phyloP scores from a whole-genome alignment of 495 filamentous ascomycete genomes.

The Penicillium desertorum region DNA sequence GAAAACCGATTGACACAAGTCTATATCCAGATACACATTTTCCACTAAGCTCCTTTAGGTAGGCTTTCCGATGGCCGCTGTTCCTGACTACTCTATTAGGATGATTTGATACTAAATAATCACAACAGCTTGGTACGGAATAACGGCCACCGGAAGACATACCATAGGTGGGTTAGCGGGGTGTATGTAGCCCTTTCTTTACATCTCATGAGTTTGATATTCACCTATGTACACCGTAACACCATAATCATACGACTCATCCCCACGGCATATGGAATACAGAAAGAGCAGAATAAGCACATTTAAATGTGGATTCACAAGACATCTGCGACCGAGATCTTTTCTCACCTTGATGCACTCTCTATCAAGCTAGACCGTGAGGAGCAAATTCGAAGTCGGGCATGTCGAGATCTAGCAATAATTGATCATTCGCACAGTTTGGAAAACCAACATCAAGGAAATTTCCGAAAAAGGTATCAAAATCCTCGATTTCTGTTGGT shows the following conservation, averaged over 20 bases:
- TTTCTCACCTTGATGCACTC: neutral
- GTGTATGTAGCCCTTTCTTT: neutral
- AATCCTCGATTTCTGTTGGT: constrained; percentile 9
- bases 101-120: neutral
- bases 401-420: constrained; percentile 11
- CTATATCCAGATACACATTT: no score
- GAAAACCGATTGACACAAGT: no score
- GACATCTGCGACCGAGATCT: no score
- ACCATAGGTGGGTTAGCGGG: neutral
- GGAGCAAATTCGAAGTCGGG: neutral
- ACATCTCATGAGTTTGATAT: neutral
- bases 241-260: neutral
- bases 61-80: neutral
- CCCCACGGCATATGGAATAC: neutral
- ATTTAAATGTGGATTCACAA: no score
- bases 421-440: constrained; percentile 16
- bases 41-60: neutral
- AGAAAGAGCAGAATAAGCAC: neutral
- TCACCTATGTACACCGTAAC: neutral
- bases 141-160: neutral
- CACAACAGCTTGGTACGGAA: neutral
- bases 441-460: constrained; percentile 28
- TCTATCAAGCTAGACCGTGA: neutral
- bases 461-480: constrained; percentile 24
- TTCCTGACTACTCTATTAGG: rapidly evolving